Percentiles rank a stretch among this genome's conserved stretches.
Conservation (phyloP, 2,329 filamentous ascomycete species). For the Fusarium multiceps region DNA sequence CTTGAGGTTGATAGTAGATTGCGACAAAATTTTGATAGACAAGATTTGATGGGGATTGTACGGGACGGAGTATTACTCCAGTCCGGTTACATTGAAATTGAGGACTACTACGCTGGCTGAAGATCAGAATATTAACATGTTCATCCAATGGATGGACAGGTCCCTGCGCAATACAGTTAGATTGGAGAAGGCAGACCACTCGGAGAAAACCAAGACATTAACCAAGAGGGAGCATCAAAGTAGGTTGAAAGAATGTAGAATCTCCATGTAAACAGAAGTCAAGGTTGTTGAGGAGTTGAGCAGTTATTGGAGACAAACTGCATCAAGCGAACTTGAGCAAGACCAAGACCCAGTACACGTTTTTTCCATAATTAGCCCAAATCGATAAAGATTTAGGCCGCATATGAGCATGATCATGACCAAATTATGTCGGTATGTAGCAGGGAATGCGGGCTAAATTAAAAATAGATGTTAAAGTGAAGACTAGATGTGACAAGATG, state of each 20-base stretch:
- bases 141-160: conserved; percentile 1
- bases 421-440: conserved; percentile 38
- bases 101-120: conserved; percentile 7
- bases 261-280: conserved; percentile 23
- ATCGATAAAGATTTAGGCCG: conserved; percentile 25
- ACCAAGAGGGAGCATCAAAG: conserved; percentile 15
- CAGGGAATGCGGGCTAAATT: conserved; percentile 47
- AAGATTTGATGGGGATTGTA: not conserved
- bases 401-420: conserved; percentile 1
- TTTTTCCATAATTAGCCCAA: conserved; percentile 45
- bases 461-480: conserved; percentile 50
- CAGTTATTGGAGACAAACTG: conserved; percentile 19
- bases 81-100: conserved; percentile 1
- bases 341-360: conserved; percentile 1
- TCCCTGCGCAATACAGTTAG: conserved; percentile 16
- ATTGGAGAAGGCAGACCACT: conserved; percentile 29
- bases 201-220: conserved; percentile 11
- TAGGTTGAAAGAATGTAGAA: conserved; percentile 21
- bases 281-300: conserved; percentile 23
- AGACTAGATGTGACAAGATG: conserved; percentile 35
- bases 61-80: not conserved
- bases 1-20: not conserved
- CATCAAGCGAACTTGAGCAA: conserved; percentile 7
- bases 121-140: conserved; percentile 17
- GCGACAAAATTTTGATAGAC: not conserved